Base-by-base conservation (phyloP, 768 basidiomycete species). In the Mycena metata region DNA sequence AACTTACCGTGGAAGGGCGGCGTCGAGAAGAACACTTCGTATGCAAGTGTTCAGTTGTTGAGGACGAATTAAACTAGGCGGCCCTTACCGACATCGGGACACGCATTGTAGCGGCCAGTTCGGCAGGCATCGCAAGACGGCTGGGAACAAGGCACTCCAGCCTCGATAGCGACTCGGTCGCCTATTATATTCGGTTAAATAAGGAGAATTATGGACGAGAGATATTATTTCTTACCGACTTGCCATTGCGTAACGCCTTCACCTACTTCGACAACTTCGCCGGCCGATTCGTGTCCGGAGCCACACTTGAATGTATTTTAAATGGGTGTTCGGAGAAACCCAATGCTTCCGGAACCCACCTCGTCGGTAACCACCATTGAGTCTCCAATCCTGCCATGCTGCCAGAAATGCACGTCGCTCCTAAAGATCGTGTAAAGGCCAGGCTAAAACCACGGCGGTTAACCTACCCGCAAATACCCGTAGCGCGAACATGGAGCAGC, bases 401-500 rank as follows among this genome's bases (percentile, higher is more conserved):
- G 84, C 90, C 90, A 91, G 76, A 91, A 91, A 74, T 91, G 90
- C 70, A 91, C 88, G 66, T 91, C 90, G 52, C 89, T 90, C 83
- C 90, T 91, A 63, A 64, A 55, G 60, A 30, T 52, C 6, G 50
- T 16, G 13, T 60, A 36, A 24, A 61, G 3, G 11, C 35, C 55
- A 16, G 12, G 35, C 51, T 2, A 11, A 42, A 30, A 15, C 60
- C 46, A 33, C 58, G 33, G 16, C 15, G 17, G 39, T 50, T 19
- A 50, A 77, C 86, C 60, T 71, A 88, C 90, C 90, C 90, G 73
- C 90, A 91, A 45, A 91, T 91, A 1, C 90, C 90, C 16, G 89
- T 91, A 11, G 90, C 88, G 50, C 88, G 85, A 46, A 91, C 88
- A 72, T 90, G 89, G 11, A 91, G 76, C 9, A 91, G 80, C 33